These are phyloP conservation scores for Hypholoma fasciculare DNA, from an alignment of 768 basidiomycete genomes.

Conservation along the genomic window DNA sequence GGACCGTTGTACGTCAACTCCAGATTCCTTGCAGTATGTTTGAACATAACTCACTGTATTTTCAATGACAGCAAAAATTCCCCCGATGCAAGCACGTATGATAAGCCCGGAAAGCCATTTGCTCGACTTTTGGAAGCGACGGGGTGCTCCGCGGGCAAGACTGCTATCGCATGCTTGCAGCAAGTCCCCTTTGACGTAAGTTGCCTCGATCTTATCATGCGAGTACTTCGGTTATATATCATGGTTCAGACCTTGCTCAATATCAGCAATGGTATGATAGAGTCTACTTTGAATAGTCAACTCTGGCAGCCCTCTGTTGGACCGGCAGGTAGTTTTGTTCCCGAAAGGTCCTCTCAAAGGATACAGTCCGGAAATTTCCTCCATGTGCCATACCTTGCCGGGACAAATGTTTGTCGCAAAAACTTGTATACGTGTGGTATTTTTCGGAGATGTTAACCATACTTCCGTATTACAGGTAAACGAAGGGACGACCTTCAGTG, in stretches of 20 bases:
- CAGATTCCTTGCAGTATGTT: neutral
- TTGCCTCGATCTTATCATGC: neutral
- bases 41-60: neutral
- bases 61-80: conserved; percentile 46
- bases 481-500: conserved; percentile 50
- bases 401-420: conserved; percentile 46
- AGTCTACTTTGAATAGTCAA: conserved; percentile 46
- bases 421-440: neutral
- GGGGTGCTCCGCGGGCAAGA: conserved; percentile 40
- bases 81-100: conserved; percentile 43
- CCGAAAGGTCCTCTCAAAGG: conserved; percentile 43
- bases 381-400: conserved; percentile 53
- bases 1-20: conserved; percentile 46
- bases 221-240: neutral
- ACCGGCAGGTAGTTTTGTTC: conserved; percentile 48
- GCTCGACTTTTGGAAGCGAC: conserved; percentile 44
- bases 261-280: conserved; percentile 47
- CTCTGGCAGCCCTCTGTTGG: conserved; percentile 61
- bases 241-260: conserved; percentile 43
- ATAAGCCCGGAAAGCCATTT: conserved; percentile 53
- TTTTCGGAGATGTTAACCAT: neutral
- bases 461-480: conserved; percentile 37
- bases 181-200: conserved; percentile 44
- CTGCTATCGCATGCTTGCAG: conserved; percentile 46
- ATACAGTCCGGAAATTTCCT: conserved; percentile 50